Conservation (phyloP, 2,329 filamentous ascomycete genomes). For the Calonectria henricotiae region DNA sequence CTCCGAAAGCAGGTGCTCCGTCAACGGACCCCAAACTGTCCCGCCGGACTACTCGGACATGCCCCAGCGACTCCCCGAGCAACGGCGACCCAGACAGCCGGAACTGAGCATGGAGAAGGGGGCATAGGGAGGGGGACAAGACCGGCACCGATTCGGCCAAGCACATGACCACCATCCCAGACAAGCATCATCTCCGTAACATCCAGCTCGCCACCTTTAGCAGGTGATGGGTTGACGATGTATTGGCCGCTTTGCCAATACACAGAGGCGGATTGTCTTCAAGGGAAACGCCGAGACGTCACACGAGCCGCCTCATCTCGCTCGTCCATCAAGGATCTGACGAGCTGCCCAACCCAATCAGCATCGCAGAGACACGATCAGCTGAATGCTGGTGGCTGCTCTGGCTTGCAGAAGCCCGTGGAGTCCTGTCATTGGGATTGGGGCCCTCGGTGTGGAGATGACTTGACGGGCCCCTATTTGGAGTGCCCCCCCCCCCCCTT, state of each 20-base stretch:
- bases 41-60: constrained; percentile 15
- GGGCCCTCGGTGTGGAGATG: constrained; percentile 22
- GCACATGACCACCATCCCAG: background rate
- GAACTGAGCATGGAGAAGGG: constrained; percentile 14
- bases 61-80: constrained; percentile 18
- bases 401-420: constrained; percentile 43
- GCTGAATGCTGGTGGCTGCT: constrained; percentile 41
- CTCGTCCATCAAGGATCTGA: constrained; percentile 31
- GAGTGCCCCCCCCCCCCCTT: background rate
- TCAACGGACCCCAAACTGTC: constrained; percentile 30
- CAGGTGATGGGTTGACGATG: background rate
- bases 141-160: constrained; percentile 7
- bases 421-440: constrained; percentile 44
- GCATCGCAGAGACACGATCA: constrained; percentile 37
- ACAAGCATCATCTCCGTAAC: constrained; percentile 30
- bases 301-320: constrained; percentile 33
- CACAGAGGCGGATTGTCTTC: constrained; percentile 6
- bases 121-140: too few relatives aligned
- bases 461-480: constrained; percentile 24
- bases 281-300: constrained; percentile 36
- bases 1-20: constrained; percentile 29
- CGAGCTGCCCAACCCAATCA: constrained; percentile 33
- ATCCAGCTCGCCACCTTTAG: constrained; percentile 21
- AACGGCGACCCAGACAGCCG: constrained; percentile 36
- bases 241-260: constrained; percentile 1